phyloP scores from a whole-genome alignment of 73 alveolate species.

The Stentor coeruleus region DNA sequence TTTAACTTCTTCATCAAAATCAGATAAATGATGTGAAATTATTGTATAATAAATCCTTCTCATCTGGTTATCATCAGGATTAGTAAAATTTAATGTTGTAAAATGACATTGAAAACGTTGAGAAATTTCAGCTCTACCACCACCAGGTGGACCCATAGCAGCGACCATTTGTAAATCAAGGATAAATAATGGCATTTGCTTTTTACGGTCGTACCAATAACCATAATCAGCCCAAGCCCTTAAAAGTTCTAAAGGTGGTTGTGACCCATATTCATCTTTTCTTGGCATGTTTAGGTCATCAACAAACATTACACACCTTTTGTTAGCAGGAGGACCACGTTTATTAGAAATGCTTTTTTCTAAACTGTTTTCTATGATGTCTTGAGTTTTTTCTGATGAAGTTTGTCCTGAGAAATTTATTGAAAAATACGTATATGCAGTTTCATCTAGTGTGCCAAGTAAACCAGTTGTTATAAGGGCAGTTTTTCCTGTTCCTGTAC shows the following conservation, averaged over 20 bases:
- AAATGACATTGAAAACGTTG: slow-evolving; percentile 66
- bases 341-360: slow-evolving; percentile 97
- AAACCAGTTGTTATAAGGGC: slow-evolving; percentile 68
- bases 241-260: slow-evolving; percentile 97
- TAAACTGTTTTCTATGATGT: slow-evolving; percentile 93
- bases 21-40: slow-evolving; percentile 61
- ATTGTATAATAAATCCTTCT: slow-evolving; percentile 75
- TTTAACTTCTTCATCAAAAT: slow-evolving; percentile 80
- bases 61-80: slow-evolving; percentile 73
- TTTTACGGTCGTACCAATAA: slow-evolving; percentile 88
- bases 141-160: slow-evolving; percentile 98
- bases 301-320: slow-evolving; percentile 89
- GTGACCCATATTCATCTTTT: slow-evolving; percentile 97
- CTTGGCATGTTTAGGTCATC: slow-evolving; percentile 99
- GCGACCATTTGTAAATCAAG: slow-evolving; percentile 82
- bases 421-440: slow-evolving; percentile 79
- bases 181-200: slow-evolving; percentile 54
- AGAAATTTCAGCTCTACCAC: slow-evolving; percentile 89
- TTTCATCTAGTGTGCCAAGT: slow-evolving; percentile 61
- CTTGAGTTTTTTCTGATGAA: slow-evolving; percentile 80
- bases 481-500: slow-evolving; percentile 99
- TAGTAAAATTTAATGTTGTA: slow-evolving; percentile 67
- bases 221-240: slow-evolving; percentile 99
- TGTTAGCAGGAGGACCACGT: slow-evolving; percentile 95
- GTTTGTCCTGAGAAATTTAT: slow-evolving; percentile 98